phyloP scores from a whole-genome alignment of 1,284 basidiomycete species.

The Inonotus obliquus region DNA sequence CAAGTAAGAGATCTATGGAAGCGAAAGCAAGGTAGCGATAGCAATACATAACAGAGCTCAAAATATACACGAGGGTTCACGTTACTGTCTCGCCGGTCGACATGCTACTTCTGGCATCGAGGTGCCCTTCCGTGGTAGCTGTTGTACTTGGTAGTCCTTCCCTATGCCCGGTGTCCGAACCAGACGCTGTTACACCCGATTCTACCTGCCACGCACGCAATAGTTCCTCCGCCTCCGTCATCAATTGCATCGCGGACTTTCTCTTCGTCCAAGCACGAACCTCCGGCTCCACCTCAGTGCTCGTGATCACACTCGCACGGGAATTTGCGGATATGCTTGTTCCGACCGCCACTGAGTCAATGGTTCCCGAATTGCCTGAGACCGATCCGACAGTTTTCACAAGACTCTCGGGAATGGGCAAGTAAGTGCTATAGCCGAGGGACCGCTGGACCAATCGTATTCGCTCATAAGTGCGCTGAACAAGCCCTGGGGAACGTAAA shows the following conservation, averaged over 20 bases:
- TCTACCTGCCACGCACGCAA: slow-evolving; percentile 12
- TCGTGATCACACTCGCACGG: background rate
- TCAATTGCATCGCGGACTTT: slow-evolving; percentile 7
- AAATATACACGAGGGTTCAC: background rate
- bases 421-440: slow-evolving; percentile 54
- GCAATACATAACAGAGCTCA: background rate
- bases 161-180: slow-evolving; percentile 1
- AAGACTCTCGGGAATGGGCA: slow-evolving; percentile 35
- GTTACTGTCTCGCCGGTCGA: background rate
- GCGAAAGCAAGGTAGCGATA: background rate
- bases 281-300: slow-evolving; percentile 13
- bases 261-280: slow-evolving; percentile 9
- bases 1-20: no score
- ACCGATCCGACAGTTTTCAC: background rate
- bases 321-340: background rate
- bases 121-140: background rate
- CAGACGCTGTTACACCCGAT: slow-evolving; percentile 1
- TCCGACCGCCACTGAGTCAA: background rate
- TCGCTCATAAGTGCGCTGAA: slow-evolving; percentile 50
- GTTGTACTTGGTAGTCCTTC: background rate
- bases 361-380: background rate
- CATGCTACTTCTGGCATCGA: background rate
- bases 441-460: slow-evolving; percentile 57
- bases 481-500: slow-evolving; percentile 45
- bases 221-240: slow-evolving; percentile 13